A percentile compares a stretch with the other conserved stretches of the same genome.
phyloP scores from a whole-genome alignment of 768 basidiomycete genomes.

The Serendipita vermifera region DNA sequence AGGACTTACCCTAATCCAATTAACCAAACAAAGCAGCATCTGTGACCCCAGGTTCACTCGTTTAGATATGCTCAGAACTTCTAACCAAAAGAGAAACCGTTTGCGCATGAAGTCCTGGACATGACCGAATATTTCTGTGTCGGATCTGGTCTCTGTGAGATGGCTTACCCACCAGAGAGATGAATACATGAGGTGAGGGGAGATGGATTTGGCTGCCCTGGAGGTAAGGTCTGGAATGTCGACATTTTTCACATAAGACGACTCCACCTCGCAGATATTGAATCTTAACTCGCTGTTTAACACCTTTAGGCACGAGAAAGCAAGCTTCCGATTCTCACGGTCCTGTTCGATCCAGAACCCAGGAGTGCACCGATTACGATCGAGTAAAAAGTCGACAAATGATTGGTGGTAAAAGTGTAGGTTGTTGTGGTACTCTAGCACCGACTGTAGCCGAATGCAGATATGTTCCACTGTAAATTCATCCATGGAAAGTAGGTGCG shows the following conservation, averaged over 20 bases:
- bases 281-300: not conserved
- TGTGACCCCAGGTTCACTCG: not conserved
- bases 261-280: not conserved
- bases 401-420: not conserved
- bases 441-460: not conserved
- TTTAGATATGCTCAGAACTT: not conserved
- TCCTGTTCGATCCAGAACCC: not conserved
- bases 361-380: not conserved
- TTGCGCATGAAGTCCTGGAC: not conserved
- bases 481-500: not conserved
- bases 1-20: not conserved
- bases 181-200: not conserved
- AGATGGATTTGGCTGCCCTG: too few relatives aligned
- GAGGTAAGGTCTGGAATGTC: not conserved
- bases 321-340: not conserved
- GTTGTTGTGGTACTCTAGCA: not conserved
- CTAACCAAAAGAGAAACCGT: not conserved
- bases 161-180: not conserved
- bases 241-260: not conserved
- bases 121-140: not conserved
- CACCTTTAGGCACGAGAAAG: not conserved
- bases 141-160: not conserved
- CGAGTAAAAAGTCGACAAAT: not conserved
- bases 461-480: not conserved
- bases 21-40: not conserved